Conservation (phyloP, 345 rosid genomes). For the Boechera retrofracta region DNA sequence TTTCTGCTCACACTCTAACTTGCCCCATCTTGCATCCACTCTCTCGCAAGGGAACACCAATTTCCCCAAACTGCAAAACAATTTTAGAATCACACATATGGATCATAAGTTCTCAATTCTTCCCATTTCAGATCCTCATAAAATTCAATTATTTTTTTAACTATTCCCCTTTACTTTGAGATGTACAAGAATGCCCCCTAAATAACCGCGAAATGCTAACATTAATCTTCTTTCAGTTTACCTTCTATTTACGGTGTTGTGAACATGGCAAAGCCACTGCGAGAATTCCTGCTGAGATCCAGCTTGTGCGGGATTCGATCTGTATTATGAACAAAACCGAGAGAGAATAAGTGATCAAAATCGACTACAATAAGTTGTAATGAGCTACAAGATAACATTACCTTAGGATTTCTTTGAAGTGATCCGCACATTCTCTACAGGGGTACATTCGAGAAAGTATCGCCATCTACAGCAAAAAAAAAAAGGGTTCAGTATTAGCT, state of each 20-base stretch:
- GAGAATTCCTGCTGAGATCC: conserved; percentile 90
- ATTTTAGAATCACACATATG: conserved; percentile 1
- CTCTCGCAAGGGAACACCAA: conserved; percentile 75
- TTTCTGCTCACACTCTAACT: conserved; percentile 88
- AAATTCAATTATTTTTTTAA: neutral
- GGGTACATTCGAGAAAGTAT: conserved; percentile 91
- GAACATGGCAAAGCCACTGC: conserved; percentile 87
- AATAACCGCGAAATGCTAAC: neutral
- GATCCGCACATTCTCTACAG: conserved; percentile 96
- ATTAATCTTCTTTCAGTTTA: conserved; percentile 34
- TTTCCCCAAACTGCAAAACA: conserved; percentile 69
- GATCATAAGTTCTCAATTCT: conserved; percentile 17
- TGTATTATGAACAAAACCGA: conserved; percentile 39
- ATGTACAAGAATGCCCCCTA: neutral
- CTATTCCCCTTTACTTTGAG: neutral
- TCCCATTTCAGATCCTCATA: neutral
- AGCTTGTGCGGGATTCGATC: conserved; percentile 80
- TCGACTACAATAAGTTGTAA: neutral
- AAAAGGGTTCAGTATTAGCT: conserved; percentile 15
- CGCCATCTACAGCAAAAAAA: conserved; percentile 63
- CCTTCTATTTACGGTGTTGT: conserved; percentile 96
- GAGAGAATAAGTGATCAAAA: conserved; percentile 5
- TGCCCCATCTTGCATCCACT: conserved; percentile 98
- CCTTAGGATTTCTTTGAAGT: conserved; percentile 92
- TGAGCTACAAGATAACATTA: conserved; percentile 37